Conservation (phyloP, 139 green algal genomes). For the Monoraphidium neglectum region DNA sequence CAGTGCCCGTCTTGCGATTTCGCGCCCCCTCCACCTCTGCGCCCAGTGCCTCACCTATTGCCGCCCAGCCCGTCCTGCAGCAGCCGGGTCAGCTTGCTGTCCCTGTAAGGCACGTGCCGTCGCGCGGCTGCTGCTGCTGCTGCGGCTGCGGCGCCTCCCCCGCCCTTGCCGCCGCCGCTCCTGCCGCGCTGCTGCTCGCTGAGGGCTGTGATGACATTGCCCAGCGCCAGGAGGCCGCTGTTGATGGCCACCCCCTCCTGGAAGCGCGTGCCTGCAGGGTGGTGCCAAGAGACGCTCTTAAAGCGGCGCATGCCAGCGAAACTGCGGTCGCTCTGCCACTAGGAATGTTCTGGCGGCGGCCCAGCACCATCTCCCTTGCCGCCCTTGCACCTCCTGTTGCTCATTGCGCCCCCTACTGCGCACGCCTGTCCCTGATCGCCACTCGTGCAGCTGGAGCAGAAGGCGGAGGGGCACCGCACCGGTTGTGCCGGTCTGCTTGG, state of each 20-base stretch:
- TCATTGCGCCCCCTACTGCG: neutral
- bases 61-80: constrained; percentile 90
- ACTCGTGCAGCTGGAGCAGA: neutral
- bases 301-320: too few species aligned
- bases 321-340: too few species aligned
- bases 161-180: neutral
- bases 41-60: too few species aligned
- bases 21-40: too few species aligned
- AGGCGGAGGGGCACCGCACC: neutral
- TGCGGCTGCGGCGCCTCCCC: neutral
- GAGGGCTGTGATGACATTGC: constrained; percentile 81
- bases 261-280: constrained; percentile 35
- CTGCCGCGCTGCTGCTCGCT: constrained; percentile 30
- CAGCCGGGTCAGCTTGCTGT: constrained; percentile 93
- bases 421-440: neutral
- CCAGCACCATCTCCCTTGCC: too few species aligned
- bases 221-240: constrained; percentile 65
- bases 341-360: too few species aligned
- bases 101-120: constrained; percentile 89
- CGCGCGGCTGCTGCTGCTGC: constrained; percentile 14
- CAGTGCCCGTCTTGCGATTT: too few species aligned
- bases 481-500: constrained; percentile 48
- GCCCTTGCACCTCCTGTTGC: too few species aligned
- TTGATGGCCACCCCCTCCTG: constrained; percentile 58
- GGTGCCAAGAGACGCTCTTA: constrained; percentile 7